A percentile compares a stretch with the other conserved stretches of the same genome.
Evolutionary conservation across 345 rosid genomes (phyloP).

Genomic region (Rhodomyrtus tomentosa): DNA sequence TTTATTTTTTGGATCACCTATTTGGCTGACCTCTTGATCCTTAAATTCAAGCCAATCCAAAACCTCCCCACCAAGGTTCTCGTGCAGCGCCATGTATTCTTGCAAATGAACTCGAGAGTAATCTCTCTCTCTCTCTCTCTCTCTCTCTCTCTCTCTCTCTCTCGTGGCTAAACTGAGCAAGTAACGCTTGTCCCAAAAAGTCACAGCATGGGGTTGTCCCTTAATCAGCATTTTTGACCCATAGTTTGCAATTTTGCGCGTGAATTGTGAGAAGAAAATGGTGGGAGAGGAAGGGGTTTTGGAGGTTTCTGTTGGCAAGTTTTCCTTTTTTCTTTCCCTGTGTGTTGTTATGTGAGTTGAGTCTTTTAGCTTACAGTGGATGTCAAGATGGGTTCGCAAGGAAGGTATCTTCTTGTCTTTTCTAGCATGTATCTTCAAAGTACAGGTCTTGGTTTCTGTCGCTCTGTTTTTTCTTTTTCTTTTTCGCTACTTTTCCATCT

Average conservation of each 20-base stretch:
- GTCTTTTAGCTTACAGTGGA: background rate
- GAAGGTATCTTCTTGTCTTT: background rate
- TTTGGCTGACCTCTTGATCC: background rate
- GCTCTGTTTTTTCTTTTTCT: background rate
- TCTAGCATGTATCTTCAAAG: background rate
- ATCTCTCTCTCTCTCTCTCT: background rate
- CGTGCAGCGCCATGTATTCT: background rate
- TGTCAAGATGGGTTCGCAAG: background rate
- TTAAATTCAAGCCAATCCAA: background rate
- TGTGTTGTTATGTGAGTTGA: background rate
- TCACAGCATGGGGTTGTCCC: background rate
- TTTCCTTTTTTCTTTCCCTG: background rate
- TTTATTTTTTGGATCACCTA: background rate
- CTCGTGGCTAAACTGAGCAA: background rate
- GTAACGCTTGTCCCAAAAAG: background rate
- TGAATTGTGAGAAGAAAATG: background rate
- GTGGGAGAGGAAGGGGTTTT: background rate
- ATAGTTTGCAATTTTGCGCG: background rate
- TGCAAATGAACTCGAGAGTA: background rate
- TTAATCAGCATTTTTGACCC: background rate
- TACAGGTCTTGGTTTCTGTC: background rate
- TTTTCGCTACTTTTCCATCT: background rate
- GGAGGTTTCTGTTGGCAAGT: background rate
- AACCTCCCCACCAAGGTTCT: background rate
- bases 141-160: background rate